Base-by-base conservation (phyloP, 73 alveolate species). In the Paramecium caudatum region DNA sequence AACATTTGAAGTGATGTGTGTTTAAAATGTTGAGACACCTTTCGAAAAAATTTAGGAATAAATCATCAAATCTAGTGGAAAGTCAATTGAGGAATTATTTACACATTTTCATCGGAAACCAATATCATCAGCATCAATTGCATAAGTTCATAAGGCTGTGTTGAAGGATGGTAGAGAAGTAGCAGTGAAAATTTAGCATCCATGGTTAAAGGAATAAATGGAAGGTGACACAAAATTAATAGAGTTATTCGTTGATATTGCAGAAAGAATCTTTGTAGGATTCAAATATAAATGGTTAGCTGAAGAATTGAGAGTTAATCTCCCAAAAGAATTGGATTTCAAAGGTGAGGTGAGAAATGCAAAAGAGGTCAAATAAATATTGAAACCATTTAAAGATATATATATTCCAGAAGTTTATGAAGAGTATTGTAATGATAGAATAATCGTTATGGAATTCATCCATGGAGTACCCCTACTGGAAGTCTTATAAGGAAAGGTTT, bases 241-340 rank as follows among this genome's bases (percentile, higher is more conserved):
- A 13, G 30, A 78, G 16, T 25, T 94, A 19, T 95, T 92, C 39
- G 93, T 87, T 47, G 95, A 90, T 34, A 61, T 92, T 5, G 98
- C 94, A 16, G 88, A 45, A 49, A 41, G 39, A 69, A 41, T 94
- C 3, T 94, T 94, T 68, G 94, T 94, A 5, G 98, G 94, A 37
- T 94, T 94, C 55, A 82, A 92, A 68, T 94, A 92, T 81, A 91
- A 91, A 65, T 94, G 98, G 98, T 82, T 94, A 49, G 92, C 95
- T 23, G 93, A 92, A 10, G 98, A 94, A 32, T 55, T 87, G 39
- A 30, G 86, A 82, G 69, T 46, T 1, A 92, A 92, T 74, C 80
- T 94, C 23, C 98, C 98, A 32, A 55, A 68, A 25, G 98, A 94
- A 39, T 83, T 94, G 19, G 95, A 94, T 61, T 94, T 92, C 74